Conservation (phyloP, 768 basidiomycete species). For the Pholiota microspora region DNA sequence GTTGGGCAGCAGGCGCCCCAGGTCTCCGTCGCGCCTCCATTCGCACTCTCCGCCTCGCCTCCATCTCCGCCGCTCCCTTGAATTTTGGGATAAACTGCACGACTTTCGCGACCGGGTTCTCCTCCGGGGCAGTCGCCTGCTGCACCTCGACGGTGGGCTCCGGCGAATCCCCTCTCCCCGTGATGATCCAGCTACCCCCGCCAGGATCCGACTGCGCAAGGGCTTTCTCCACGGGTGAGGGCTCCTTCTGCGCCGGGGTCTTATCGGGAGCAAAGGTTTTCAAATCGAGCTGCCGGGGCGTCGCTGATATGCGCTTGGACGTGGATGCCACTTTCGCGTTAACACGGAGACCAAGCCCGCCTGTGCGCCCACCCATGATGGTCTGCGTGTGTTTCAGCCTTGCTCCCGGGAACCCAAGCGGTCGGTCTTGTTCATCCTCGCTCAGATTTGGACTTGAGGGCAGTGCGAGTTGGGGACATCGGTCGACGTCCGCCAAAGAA, state of each 20-base stretch:
- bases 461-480: conserved; percentile 82
- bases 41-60: conserved; percentile 60
- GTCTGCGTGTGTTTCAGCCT: conserved; percentile 84
- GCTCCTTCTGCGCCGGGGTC: conserved; percentile 33
- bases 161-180: conserved; percentile 24
- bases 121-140: conserved; percentile 39
- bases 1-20: conserved; percentile 25
- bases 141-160: conserved; percentile 40
- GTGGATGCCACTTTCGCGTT: conserved; percentile 57
- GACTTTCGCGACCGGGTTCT: conserved; percentile 46
- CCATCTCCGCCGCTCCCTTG: conserved; percentile 86
- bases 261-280: conserved; percentile 33
- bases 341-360: conserved; percentile 76
- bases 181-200: conserved; percentile 29
- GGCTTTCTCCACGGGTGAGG: conserved; percentile 26
- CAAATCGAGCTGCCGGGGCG: conserved; percentile 31
- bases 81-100: conserved; percentile 74
- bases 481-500: conserved; percentile 71
- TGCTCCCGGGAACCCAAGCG: conserved; percentile 47
- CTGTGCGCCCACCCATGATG: conserved; percentile 75
- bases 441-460: conserved; percentile 72
- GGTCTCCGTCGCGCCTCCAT: conserved; percentile 63
- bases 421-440: conserved; percentile 61
- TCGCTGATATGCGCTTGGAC: conserved; percentile 47
- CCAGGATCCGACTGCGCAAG: conserved; percentile 24